A percentile compares a stretch with the other conserved stretches of the same genome.
These are phyloP conservation scores for Apiotrichum brassicae DNA, from an alignment of 1,284 basidiomycete species.

Conservation along the genomic window DNA sequence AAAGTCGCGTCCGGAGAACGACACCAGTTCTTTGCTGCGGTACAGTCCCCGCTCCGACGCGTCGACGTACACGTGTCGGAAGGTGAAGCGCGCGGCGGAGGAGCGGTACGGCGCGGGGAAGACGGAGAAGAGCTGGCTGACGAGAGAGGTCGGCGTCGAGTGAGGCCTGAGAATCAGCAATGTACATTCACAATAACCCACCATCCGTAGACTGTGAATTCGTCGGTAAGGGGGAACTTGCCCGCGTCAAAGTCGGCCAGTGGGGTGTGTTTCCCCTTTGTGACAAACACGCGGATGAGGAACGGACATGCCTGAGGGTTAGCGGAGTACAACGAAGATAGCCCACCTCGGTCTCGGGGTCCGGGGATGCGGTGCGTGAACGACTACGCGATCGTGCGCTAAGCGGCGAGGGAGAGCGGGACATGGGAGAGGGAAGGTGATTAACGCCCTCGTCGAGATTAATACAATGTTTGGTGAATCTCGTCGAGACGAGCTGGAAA, in stretches of 20 bases:
- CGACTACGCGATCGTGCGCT: constrained; percentile 8
- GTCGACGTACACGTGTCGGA: constrained; percentile 43
- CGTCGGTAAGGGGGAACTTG: constrained; percentile 30
- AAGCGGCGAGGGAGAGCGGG: constrained; percentile 2
- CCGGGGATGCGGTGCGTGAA: constrained; percentile 1
- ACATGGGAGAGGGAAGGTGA: constrained; percentile 3
- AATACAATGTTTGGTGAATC: no score
- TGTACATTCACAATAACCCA: constrained; percentile 14
- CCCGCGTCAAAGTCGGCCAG: constrained; percentile 40
- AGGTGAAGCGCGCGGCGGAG: constrained; percentile 32
- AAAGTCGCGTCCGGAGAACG: constrained; percentile 35
- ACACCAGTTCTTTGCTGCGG: constrained; percentile 29
- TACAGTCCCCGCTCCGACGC: constrained; percentile 37
- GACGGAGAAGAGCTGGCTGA: constrained; percentile 34
- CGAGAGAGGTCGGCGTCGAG: constrained; percentile 35
- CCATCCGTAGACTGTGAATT: constrained; percentile 41
- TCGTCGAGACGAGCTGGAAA: no score
- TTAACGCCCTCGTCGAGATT: no score
- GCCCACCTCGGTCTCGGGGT: constrained; percentile 8
- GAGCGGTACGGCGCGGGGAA: constrained; percentile 39
- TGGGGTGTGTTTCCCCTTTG: constrained; percentile 35
- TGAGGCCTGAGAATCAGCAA: constrained; percentile 26
- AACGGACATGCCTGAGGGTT: constrained; percentile 25
- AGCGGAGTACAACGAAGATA: background rate
- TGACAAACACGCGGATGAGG: constrained; percentile 41